These are phyloP conservation scores for Licmophora abbreviata DNA, from an alignment of 108 stramenopile genomes.

Conservation along the genomic window DNA sequence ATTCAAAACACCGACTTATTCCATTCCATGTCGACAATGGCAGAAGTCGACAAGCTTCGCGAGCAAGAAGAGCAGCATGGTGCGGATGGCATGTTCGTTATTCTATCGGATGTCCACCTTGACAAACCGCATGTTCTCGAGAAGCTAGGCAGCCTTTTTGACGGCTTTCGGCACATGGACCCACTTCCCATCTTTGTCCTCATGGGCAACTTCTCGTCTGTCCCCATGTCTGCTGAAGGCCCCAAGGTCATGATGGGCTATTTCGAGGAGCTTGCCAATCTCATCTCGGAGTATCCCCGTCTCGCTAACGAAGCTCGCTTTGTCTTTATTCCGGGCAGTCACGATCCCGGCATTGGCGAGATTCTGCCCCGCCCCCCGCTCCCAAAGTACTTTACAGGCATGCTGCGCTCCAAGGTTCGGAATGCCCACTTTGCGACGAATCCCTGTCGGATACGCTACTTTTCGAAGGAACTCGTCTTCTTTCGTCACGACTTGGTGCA, in stretches of 20 bases:
- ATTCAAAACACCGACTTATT: slow-evolving; percentile 53
- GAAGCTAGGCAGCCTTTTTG: slow-evolving; percentile 67
- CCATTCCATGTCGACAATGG: slow-evolving; percentile 46
- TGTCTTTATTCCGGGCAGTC: slow-evolving; percentile 86
- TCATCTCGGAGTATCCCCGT: slow-evolving; percentile 49
- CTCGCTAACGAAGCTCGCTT: slow-evolving; percentile 62
- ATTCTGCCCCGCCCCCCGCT: slow-evolving; percentile 64
- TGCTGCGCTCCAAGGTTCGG: slow-evolving; percentile 20
- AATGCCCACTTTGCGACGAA: slow-evolving; percentile 57
- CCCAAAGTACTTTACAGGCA: slow-evolving; percentile 42
- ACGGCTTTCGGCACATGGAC: slow-evolving; percentile 45
- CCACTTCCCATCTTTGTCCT: slow-evolving; percentile 75
- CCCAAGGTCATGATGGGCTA: slow-evolving; percentile 37
- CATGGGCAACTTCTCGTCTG: slow-evolving; percentile 91
- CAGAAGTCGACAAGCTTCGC: slow-evolving; percentile 45
- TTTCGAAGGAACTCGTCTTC: slow-evolving; percentile 85
- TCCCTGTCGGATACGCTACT: slow-evolving; percentile 82
- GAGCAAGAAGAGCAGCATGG: slow-evolving; percentile 41
- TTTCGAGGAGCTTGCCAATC: slow-evolving; percentile 54
- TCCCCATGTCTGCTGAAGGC: slow-evolving; percentile 12
- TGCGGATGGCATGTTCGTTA: slow-evolving; percentile 66
- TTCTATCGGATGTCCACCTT: slow-evolving; percentile 82
- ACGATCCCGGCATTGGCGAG: slow-evolving; percentile 58
- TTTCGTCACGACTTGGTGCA: slow-evolving; percentile 83
- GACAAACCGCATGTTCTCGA: slow-evolving; percentile 81